Percentiles rank a stretch among this genome's conserved stretches.
phyloP scores from a whole-genome alignment of 1,139 yeast species.

The Diutina catenulata region DNA sequence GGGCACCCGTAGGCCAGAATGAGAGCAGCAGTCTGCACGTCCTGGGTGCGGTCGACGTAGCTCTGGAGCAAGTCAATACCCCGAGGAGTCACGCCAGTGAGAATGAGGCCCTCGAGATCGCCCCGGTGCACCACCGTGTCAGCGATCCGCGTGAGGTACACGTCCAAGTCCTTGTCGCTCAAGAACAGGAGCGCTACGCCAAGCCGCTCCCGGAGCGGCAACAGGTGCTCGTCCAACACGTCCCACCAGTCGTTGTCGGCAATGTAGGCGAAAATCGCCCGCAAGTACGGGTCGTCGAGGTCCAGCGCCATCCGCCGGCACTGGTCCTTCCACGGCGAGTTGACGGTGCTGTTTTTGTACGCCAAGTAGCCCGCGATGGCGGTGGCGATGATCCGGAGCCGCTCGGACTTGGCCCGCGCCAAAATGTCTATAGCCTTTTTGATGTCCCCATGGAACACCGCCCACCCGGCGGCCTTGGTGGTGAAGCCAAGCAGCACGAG shows the following conservation, averaged over 20 bases:
- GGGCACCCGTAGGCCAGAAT: slow-evolving; percentile 78
- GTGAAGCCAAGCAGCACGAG: slow-evolving; percentile 49
- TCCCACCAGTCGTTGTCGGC: slow-evolving; percentile 97
- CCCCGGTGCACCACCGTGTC: slow-evolving; percentile 66
- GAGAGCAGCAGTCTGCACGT: slow-evolving; percentile 85
- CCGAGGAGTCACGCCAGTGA: slow-evolving; percentile 80
- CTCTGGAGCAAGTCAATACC: slow-evolving; percentile 78
- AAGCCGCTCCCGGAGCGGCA: slow-evolving; percentile 77
- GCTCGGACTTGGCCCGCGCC: slow-evolving; percentile 45
- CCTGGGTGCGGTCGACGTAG: slow-evolving; percentile 82
- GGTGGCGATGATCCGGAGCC: slow-evolving; percentile 72
- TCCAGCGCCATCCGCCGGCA: slow-evolving; percentile 83
- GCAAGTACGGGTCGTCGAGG: slow-evolving; percentile 74
- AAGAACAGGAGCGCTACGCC: slow-evolving; percentile 85
- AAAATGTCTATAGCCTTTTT: slow-evolving; percentile 68
- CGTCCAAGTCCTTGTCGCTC: slow-evolving; percentile 62
- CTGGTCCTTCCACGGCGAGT: slow-evolving; percentile 88
- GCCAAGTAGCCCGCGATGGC: slow-evolving; percentile 92
- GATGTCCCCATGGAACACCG: slow-evolving; percentile 87
- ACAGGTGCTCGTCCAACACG: slow-evolving; percentile 78
- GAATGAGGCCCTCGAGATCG: slow-evolving; percentile 78
- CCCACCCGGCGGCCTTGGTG: slow-evolving; percentile 97
- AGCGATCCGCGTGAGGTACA: slow-evolving; percentile 58
- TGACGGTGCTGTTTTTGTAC: slow-evolving; percentile 46
- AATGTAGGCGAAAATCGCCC: slow-evolving; percentile 88